phyloP scores from a whole-genome alignment of 257 asterid genomes.

The Nicotiana tabacum region DNA sequence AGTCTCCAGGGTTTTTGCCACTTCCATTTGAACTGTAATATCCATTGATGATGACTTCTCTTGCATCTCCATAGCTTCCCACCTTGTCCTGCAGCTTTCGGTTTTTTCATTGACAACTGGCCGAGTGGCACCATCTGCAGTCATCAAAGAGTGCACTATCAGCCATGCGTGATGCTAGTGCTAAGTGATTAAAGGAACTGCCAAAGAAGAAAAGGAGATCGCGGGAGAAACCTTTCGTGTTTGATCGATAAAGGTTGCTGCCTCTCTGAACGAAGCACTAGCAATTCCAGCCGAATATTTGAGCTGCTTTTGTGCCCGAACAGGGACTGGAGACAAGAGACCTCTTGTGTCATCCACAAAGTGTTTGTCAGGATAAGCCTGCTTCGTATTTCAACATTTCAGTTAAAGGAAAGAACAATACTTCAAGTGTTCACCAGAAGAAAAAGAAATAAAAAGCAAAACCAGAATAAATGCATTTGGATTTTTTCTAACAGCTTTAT shows the following conservation, averaged over 20 bases:
- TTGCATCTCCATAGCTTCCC: slow-evolving; percentile 99
- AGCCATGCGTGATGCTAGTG: not conserved
- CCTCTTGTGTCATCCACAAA: slow-evolving; percentile 57
- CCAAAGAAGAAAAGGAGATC: slow-evolving; percentile 6
- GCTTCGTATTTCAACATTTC: not conserved
- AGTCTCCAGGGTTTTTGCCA: slow-evolving; percentile 99
- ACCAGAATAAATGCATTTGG: too few species aligned
- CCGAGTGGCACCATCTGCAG: slow-evolving; percentile 90
- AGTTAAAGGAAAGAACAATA: not conserved
- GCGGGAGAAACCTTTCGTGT: slow-evolving; percentile 58
- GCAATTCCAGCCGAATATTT: slow-evolving; percentile 93
- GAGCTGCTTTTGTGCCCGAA: slow-evolving; percentile 96
- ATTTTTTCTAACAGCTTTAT: too few species aligned
- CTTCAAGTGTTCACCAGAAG: not conserved
- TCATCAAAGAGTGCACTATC: not conserved
- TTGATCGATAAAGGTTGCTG: slow-evolving; percentile 72
- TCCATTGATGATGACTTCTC: slow-evolving; percentile 99
- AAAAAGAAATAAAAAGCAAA: too few species aligned
- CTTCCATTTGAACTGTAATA: slow-evolving; percentile 97
- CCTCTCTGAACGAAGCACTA: slow-evolving; percentile 69
- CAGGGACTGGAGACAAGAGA: slow-evolving; percentile 76
- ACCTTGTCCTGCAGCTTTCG: slow-evolving; percentile 81
- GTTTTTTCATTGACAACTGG: slow-evolving; percentile 84
- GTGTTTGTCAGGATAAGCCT: slow-evolving; percentile 59
- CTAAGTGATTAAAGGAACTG: slow-evolving; percentile 1